Percentiles rank a stretch among this genome's conserved stretches.
Evolutionary conservation across 164 flowering plant genomes (phyloP).

Genomic region (Tetrastigma voinierianum): DNA sequence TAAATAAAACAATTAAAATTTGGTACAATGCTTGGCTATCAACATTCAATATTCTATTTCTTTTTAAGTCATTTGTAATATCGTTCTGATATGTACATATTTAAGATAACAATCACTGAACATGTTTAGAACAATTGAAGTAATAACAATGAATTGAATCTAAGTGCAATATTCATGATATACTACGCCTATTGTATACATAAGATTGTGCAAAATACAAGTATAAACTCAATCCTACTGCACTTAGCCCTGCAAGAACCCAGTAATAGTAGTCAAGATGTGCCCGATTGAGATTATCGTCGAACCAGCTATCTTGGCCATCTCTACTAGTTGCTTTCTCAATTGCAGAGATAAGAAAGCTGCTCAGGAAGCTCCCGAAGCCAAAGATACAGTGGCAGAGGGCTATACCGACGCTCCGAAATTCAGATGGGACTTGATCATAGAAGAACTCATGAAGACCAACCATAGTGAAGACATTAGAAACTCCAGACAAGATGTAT

Average conservation of each 20-base stretch:
- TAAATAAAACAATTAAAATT: no score
- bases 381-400: conserved; percentile 38
- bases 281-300: conserved; percentile 29
- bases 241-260: no score
- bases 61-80: no score
- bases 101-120: no score
- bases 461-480: conserved; percentile 42
- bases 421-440: conserved; percentile 36
- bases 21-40: no score
- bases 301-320: conserved; percentile 29
- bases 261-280: conserved; percentile 42
- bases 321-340: conserved; percentile 17
- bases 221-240: no score
- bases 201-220: background rate
- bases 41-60: no score
- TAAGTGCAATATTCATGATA: background rate
- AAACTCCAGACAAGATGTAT: conserved; percentile 27
- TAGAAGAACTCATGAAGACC: conserved; percentile 51
- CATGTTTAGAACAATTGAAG: background rate
- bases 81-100: no score
- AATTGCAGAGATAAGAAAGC: conserved; percentile 25
- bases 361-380: conserved; percentile 38
- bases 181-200: conserved; percentile 12
- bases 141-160: no score
- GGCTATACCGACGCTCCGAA: conserved; percentile 37